Evolutionary conservation across 306 rosid species (phyloP).

Genomic region (Pyrus communis): DNA sequence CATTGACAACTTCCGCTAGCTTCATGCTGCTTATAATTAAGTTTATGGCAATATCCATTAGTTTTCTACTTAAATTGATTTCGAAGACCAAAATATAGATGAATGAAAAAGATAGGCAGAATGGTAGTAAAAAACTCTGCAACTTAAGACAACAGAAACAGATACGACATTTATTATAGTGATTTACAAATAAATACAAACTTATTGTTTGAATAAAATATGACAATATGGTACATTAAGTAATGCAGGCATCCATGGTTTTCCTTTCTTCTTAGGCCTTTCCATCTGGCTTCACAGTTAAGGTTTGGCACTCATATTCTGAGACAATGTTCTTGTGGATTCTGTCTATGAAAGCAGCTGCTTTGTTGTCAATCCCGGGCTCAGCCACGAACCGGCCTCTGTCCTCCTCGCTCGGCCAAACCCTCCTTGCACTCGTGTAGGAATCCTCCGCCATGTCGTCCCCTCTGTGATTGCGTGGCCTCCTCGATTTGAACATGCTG

Average conservation of each 20-base stretch:
- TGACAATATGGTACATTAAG: not conserved
- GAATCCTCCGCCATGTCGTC: slow-evolving; percentile 28
- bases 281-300: slow-evolving; percentile 30
- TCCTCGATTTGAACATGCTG: slow-evolving; percentile 45
- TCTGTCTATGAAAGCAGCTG: slow-evolving; percentile 44
- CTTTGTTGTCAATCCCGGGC: slow-evolving; percentile 62
- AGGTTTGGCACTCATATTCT: slow-evolving; percentile 36
- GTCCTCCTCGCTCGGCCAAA: slow-evolving; percentile 83
- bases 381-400: slow-evolving; percentile 57
- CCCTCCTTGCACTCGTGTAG: slow-evolving; percentile 28
- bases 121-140: not conserved
- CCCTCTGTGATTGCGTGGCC: slow-evolving; percentile 6
- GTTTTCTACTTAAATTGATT: not conserved
- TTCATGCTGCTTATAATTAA: not conserved
- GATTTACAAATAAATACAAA: slow-evolving; percentile 14
- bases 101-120: not conserved
- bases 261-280: not conserved
- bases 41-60: not conserved
- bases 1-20: not conserved
- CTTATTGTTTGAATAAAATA: slow-evolving; percentile 5
- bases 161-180: not conserved
- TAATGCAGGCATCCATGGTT: not conserved
- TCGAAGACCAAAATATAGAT: not conserved
- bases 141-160: not conserved
- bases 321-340: slow-evolving; percentile 40